These are phyloP conservation scores for Auricularia auricula-judae DNA, from an alignment of 768 basidiomycete genomes.

Conservation along the genomic window DNA sequence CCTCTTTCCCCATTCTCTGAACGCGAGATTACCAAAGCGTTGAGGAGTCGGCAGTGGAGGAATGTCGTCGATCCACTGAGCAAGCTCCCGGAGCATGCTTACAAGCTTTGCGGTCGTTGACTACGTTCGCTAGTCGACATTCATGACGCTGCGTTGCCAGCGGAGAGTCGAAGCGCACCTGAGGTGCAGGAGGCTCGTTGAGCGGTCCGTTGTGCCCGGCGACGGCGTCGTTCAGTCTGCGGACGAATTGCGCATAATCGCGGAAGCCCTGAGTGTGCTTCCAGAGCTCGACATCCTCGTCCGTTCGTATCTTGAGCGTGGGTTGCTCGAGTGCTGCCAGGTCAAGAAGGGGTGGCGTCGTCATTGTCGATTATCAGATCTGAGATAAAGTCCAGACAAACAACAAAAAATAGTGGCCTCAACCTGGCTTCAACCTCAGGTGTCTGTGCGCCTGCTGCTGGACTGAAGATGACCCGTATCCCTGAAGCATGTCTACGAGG, in stretches of 20 bases:
- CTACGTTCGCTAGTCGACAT: background rate
- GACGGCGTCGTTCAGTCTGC: slow-evolving; percentile 66
- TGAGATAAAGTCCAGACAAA: too few relatives aligned
- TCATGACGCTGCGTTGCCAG: background rate
- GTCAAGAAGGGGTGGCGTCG: background rate
- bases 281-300: slow-evolving; percentile 67
- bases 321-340: slow-evolving; percentile 6
- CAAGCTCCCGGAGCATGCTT: slow-evolving; percentile 53
- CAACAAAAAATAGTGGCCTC: too few relatives aligned
- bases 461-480: too few relatives aligned
- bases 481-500: too few relatives aligned
- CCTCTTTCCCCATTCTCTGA: slow-evolving; percentile 71
- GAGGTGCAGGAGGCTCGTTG: slow-evolving; percentile 23
- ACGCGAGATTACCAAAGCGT: slow-evolving; percentile 86
- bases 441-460: too few relatives aligned
- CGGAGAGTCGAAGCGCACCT: background rate
- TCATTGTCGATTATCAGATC: background rate
- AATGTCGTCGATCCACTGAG: slow-evolving; percentile 69
- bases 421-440: too few relatives aligned
- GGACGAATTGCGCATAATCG: slow-evolving; percentile 67
- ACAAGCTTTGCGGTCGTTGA: slow-evolving; percentile 35
- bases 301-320: slow-evolving; percentile 41
- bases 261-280: slow-evolving; percentile 55
- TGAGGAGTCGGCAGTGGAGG: slow-evolving; percentile 67
- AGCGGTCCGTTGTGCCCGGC: slow-evolving; percentile 48